Evolutionary conservation across 352 stramenopile species (phyloP), one percentile per base, ranked within the genome.

Genomic region (Phytophthora lateralis): DNA sequence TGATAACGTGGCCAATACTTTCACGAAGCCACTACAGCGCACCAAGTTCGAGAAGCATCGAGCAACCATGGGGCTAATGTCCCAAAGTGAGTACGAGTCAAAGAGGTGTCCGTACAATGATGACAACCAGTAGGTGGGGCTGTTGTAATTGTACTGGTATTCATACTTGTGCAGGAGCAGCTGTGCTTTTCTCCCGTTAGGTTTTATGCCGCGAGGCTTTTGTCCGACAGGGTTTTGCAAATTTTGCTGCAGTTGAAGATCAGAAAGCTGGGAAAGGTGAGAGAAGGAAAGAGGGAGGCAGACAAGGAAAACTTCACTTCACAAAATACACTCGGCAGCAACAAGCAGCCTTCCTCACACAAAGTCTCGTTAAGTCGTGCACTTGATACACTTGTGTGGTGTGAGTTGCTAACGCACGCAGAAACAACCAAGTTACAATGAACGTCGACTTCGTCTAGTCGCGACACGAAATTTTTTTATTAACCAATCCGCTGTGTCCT

Each of bases 1-100:
- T 7, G 55, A 66, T 14, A 71, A 71, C 27, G 46, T 71, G 17
- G 63, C 63, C 14, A 55, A 66, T 24, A 9, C 55, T 12, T 71
- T 66, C 32, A 71, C 55, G 7, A 66, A 65, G 45, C 47, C 62
- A 32, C 38, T 71, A 2, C 8, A 37, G 27, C n/a, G 62, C 3
- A n/a, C 35, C 3, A 44, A 38, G 6, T 65, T 71, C 58, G 44
- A 62, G 35, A 39, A 62, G n/a, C 62, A 71, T 53, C 32, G 49
- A 45, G 34, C 1, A 24, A 14, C 17, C 4, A 52, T 60, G 53
- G 20, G 29, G 3, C 12, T 60, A 10, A 52, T 60, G 42, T 12
- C 53, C 4, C 44, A 18, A 14, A 3, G 3, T 2, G 12, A 6
- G 9, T 32, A 27, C 20, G 18, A 52, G 30, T 35, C 30, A 9